Conservation (phyloP, 2,329 filamentous ascomycete species). For the Aspergillus pseudonomiae region DNA sequence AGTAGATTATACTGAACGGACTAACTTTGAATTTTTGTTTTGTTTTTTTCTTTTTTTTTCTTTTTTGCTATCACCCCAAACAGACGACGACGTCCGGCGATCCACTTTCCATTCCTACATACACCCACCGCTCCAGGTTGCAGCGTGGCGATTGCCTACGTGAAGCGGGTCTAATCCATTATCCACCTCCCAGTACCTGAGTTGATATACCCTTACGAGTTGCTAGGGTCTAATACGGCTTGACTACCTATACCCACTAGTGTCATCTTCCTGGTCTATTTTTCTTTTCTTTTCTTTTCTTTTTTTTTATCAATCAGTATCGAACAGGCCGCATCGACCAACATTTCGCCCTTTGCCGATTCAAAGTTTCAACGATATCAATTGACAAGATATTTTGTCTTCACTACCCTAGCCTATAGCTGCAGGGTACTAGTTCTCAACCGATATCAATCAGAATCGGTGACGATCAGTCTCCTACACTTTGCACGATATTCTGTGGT, state of each 20-base stretch:
- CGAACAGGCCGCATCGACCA: neutral
- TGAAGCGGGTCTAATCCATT: neutral
- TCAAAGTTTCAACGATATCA: neutral
- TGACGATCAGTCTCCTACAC: neutral
- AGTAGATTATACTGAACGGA: neutral
- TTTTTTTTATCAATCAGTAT: neutral
- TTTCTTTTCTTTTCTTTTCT: neutral
- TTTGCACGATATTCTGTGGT: neutral
- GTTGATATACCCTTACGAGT: slow-evolving; percentile 2
- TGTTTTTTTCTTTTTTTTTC: neutral
- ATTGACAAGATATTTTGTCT: neutral
- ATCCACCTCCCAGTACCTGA: neutral
- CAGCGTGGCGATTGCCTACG: neutral
- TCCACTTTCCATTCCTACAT: neutral
- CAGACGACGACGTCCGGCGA: neutral
- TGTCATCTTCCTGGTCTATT: neutral
- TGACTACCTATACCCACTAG: neutral
- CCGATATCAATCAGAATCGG: neutral
- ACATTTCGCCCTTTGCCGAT: neutral
- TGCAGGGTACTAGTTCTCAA: neutral
- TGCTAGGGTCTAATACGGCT: neutral
- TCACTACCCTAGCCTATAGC: neutral
- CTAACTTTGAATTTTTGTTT: neutral
- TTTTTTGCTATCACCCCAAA: neutral
- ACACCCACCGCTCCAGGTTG: neutral